Conservation (phyloP, 768 basidiomycete species). For the Boletus rubroflammeus region DNA sequence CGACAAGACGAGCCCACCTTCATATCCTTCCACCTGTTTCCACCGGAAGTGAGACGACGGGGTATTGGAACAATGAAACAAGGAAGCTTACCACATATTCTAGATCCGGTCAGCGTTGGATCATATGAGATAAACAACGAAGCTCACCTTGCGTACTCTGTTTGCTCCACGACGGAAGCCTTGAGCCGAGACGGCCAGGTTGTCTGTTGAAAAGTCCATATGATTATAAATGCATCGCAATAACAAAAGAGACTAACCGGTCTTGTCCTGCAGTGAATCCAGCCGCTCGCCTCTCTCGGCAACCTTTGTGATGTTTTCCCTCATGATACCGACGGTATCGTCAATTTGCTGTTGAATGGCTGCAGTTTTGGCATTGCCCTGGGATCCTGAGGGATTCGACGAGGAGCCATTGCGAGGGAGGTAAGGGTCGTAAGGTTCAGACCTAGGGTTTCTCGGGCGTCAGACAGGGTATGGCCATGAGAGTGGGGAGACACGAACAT, state of each 20-base stretch:
- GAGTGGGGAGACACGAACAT: constrained; percentile 26
- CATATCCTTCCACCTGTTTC: constrained; percentile 92
- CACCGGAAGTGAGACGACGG: constrained; percentile 9
- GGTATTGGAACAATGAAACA: not conserved
- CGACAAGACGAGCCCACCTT: constrained; percentile 51
- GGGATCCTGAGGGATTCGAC: constrained; percentile 45
- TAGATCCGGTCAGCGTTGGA: constrained; percentile 28
- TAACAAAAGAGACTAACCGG: constrained; percentile 58
- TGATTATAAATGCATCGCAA: not conserved
- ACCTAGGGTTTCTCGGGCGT: constrained; percentile 48
- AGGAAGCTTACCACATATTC: constrained; percentile 83
- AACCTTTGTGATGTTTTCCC: constrained; percentile 95
- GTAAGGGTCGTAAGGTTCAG: constrained; percentile 98
- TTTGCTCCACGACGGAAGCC: constrained; percentile 97
- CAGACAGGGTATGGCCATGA: not conserved
- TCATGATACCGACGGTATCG: constrained; percentile 96
- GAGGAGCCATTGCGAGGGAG: constrained; percentile 79
- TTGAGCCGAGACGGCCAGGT: constrained; percentile 96
- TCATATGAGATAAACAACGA: not conserved
- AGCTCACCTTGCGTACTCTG: constrained; percentile 85
- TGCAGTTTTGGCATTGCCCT: constrained; percentile 78
- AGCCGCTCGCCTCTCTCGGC: constrained; percentile 93
- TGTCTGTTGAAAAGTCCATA: constrained; percentile 52
- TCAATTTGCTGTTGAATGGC: constrained; percentile 97
- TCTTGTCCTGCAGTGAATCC: constrained; percentile 96